These are phyloP conservation scores for Calonectria hawksworthii DNA, from an alignment of 2,329 filamentous ascomycete species.

Conservation along the genomic window DNA sequence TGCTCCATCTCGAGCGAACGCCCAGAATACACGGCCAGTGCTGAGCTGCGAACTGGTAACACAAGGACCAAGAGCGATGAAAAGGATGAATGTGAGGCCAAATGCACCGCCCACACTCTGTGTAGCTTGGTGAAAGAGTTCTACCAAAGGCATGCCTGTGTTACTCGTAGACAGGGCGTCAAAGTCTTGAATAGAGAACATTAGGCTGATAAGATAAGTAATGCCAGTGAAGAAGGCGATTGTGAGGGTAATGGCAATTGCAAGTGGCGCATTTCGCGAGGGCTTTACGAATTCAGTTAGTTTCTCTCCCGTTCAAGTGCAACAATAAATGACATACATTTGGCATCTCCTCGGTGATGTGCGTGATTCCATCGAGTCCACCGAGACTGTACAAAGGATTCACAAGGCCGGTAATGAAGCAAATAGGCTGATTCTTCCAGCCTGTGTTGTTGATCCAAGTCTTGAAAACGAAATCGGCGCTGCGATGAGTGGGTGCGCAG, in stretches of 20 bases:
- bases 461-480: slow-evolving; percentile 63
- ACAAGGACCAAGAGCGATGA: slow-evolving; percentile 59
- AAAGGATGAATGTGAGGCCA: slow-evolving; percentile 57
- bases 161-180: slow-evolving; percentile 56
- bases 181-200: slow-evolving; percentile 66
- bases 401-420: slow-evolving; percentile 65
- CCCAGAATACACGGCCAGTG: slow-evolving; percentile 55
- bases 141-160: slow-evolving; percentile 59
- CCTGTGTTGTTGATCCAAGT: slow-evolving; percentile 68
- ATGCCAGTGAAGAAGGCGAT: slow-evolving; percentile 66
- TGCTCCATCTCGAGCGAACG: slow-evolving; percentile 60
- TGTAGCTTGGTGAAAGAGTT: slow-evolving; percentile 61
- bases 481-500: slow-evolving; percentile 59
- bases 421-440: slow-evolving; percentile 63
- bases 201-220: slow-evolving; percentile 64
- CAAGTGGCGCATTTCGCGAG: slow-evolving; percentile 55
- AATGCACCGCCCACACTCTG: slow-evolving; percentile 57
- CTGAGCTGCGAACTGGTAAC: slow-evolving; percentile 53
- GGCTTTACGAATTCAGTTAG: slow-evolving; percentile 34
- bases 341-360: slow-evolving; percentile 67
- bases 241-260: slow-evolving; percentile 58
- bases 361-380: slow-evolving; percentile 62
- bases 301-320: too few species aligned
- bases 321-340: slow-evolving; percentile 51
- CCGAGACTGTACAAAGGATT: slow-evolving; percentile 63